Evolutionary conservation across 129 eudicot species (phyloP), one percentile per base, ranked within the genome.

Genomic region (Arctium minus): DNA sequence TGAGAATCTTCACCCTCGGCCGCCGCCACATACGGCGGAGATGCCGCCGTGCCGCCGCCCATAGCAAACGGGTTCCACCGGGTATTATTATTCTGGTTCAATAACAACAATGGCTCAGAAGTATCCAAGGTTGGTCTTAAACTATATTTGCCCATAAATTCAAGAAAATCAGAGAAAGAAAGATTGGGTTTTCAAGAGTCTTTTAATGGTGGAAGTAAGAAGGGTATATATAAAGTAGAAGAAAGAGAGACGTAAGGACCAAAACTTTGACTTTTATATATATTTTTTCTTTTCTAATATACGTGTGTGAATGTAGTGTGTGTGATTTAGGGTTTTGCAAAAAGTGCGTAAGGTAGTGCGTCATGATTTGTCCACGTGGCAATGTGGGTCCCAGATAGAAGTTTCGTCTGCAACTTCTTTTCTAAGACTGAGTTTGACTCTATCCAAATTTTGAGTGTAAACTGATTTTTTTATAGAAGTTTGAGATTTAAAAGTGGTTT

Each of bases 331-430:
- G 75, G 18, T 18, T 70, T 89, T 46, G 42, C 81, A 79, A 76
- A 85, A 80, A 87, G 78, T 75, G 74, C 97, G 94, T 90, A 72
- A 87, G 90, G 80, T 76, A 80, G 68, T 90, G 97, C 97, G 97
- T 92, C 94, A 90, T 77, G 70, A 71, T 78, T 88, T 73, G 81
- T 64, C 88, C 81, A 87, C 82, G 77, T 88, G 90, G 86, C 75
- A 35, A 5, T 56, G 39, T 67, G 78, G 85, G 65, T 35, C 90
- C 87, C 86, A 13, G 60, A 38, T 36, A 10, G 85, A 37, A 79
- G 83, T 87, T 91, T 88, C 88, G 86, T 88, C 73, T 73, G 18
- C 79, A 78, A 68, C 71, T 75, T 68, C 80, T 87, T 85, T 44
- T 84, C 76, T 81, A 83, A 81, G 89, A 86, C 90, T 73, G 75